Percentiles rank a stretch among this genome's conserved stretches.
Conservation (phyloP, 768 basidiomycete genomes). For the Neoboletus brunneissimus region DNA sequence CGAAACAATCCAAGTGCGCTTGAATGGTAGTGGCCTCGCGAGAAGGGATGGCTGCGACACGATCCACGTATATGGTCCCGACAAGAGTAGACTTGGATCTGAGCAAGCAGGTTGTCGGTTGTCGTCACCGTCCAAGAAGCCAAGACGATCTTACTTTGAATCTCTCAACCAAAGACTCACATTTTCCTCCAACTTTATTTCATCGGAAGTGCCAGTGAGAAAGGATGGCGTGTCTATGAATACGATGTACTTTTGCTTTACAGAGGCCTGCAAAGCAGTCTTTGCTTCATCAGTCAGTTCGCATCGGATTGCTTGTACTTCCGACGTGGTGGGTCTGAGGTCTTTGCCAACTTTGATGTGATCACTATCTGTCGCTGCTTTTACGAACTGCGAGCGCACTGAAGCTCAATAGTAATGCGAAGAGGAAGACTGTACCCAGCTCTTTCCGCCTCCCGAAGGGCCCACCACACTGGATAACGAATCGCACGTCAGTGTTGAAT, state of each 20-base stretch:
- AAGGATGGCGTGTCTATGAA: constrained; percentile 26
- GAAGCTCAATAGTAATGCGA: background rate
- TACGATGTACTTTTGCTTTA: constrained; percentile 9
- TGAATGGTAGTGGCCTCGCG: constrained; percentile 4
- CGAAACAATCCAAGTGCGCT: no score
- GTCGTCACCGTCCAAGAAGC: background rate
- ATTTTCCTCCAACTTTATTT: background rate
- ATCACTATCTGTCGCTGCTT: background rate
- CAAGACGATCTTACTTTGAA: background rate
- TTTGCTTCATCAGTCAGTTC: background rate
- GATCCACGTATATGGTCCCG: constrained; percentile 18
- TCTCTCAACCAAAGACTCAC: constrained; percentile 7
- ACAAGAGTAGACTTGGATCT: constrained; percentile 9
- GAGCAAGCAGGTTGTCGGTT: background rate
- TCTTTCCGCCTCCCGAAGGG: constrained; percentile 22
- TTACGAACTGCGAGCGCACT: constrained; percentile 7
- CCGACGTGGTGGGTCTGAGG: background rate
- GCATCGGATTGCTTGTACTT: constrained; percentile 13
- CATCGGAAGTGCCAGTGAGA: background rate
- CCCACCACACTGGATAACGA: constrained; percentile 13
- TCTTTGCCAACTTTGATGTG: background rate
- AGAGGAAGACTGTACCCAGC: constrained; percentile 6
- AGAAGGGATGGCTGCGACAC: constrained; percentile 2
- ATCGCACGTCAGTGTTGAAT: background rate
- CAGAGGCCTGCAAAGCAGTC: background rate